Evolutionary conservation across 2,329 filamentous ascomycete genomes (phyloP), one percentile per base, ranked within the genome.

Genomic region (Claviceps monticola): DNA sequence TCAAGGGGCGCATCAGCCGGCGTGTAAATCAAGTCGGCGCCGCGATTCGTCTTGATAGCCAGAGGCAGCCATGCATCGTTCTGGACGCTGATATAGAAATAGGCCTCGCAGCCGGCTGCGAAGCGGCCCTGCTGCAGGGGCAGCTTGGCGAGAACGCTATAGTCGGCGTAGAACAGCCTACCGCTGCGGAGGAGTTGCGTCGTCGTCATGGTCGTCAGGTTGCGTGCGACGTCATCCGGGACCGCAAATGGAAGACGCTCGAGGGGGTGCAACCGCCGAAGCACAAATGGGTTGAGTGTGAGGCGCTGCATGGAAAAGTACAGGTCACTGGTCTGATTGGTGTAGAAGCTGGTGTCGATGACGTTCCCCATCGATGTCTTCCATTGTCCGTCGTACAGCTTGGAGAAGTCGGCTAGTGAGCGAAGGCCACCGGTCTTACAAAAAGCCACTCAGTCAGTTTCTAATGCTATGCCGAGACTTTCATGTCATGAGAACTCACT

Each of bases 241-340:
- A 74, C 53, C 0, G 41, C 23, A 56, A 74, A 74, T 0, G 68
- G 65, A 0, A 74, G 58, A 1, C 49, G 46, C 29, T 70, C 66
- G 5, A 51, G 34, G 0, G 51, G 51, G 4, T 62, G 59, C 16
- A 64, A 43, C 7, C 71, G 61, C 29, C 70, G 63, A 6, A 73
- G 49, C 5, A 60, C 55, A 49, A 68, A 73, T 0, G 71, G 71
- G 50, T 68, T 70, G 38, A 64, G 58, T 2, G 69, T 71, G 8
- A 75, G 58, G 11, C 72, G 63, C 54, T 73, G 68, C 72, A 74
- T 75, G 4, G 70, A 71, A 56, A 75, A 74, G 29, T 69, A 54
- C 1, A 73, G 57, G 55, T 75, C 72, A 49, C 71, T 63, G 0
- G 71, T 74, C 53, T 69, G 72, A 53, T 75, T 74, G 26, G 66